Evolutionary conservation across 371 early-diverging fungal species (phyloP).

Genomic region (Circinella umbellata): DNA sequence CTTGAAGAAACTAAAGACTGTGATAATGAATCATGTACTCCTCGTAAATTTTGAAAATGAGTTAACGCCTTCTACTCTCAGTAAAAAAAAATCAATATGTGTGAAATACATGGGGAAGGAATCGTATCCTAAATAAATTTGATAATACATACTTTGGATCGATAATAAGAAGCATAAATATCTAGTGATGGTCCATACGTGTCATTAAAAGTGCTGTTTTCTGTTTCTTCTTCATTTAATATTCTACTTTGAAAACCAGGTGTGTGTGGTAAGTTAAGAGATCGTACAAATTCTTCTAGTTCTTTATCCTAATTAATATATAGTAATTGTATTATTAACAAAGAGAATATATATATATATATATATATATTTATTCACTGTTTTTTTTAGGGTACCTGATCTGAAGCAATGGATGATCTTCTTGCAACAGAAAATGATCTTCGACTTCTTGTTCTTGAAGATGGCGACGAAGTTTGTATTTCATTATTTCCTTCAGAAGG

Average conservation of each 20-base stretch:
- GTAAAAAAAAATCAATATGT: too few relatives aligned
- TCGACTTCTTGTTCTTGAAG: slow-evolving; percentile 24
- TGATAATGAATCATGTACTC: slow-evolving; percentile 22
- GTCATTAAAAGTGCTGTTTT: not conserved
- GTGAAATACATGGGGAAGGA: too few relatives aligned
- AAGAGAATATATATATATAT: too few relatives aligned
- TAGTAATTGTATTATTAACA: too few relatives aligned
- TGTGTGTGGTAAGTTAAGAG: slow-evolving; percentile 42
- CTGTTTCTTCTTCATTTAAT: slow-evolving; percentile 45
- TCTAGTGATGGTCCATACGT: slow-evolving; percentile 14
- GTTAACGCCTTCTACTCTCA: slow-evolving; percentile 6
- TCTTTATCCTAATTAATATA: slow-evolving; percentile 43
- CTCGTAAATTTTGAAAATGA: slow-evolving; percentile 35
- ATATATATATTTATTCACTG: not conserved
- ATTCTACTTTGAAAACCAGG: not conserved
- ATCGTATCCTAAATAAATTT: too few relatives aligned
- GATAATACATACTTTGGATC: slow-evolving; percentile 23
- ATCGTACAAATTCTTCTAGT: slow-evolving; percentile 63
- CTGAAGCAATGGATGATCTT: not conserved
- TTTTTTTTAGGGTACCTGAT: not conserved
- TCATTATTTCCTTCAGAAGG: slow-evolving; percentile 8
- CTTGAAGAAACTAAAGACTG: slow-evolving; percentile 15
- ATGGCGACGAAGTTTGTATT: slow-evolving; percentile 13
- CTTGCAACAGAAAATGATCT: not conserved
- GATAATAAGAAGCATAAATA: slow-evolving; percentile 27